phyloP scores from a whole-genome alignment of 169 alveolate genomes.

The Ichthyophthirius multifiliis region DNA sequence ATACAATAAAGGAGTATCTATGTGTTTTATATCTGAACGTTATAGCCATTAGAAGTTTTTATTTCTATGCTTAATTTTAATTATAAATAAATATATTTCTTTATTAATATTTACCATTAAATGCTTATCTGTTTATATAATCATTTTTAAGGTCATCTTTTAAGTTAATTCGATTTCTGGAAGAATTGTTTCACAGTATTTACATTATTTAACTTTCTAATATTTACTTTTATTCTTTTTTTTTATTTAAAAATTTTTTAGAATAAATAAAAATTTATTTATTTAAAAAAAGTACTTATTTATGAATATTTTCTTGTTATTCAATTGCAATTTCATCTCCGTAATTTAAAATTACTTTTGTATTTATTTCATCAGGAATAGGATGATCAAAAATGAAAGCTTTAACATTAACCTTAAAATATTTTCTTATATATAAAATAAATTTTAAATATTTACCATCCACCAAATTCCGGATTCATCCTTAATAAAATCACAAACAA shows the following conservation, averaged over 20 bases:
- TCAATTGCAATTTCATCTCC: slow-evolving; percentile 33
- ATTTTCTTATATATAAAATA: neutral
- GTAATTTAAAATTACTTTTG: slow-evolving; percentile 12
- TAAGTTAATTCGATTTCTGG: slow-evolving; percentile 50
- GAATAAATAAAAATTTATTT: slow-evolving; percentile 16
- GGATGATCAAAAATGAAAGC: slow-evolving; percentile 26
- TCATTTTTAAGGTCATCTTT: slow-evolving; percentile 64
- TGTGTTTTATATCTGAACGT: slow-evolving; percentile 57
- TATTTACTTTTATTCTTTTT: slow-evolving; percentile 43
- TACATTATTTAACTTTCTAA: slow-evolving; percentile 54
- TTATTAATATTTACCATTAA: slow-evolving; percentile 8
- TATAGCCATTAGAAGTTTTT: slow-evolving; percentile 50
- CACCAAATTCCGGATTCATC: slow-evolving; percentile 85
- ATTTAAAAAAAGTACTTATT: too few species aligned
- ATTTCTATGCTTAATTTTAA: slow-evolving; percentile 49
- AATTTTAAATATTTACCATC: neutral
- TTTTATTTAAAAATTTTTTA: slow-evolving; percentile 13
- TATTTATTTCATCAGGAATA: slow-evolving; percentile 4
- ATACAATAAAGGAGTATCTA: slow-evolving; percentile 54
- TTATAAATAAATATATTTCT: neutral
- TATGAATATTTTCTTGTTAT: slow-evolving; percentile 12
- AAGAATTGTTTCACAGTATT: slow-evolving; percentile 56
- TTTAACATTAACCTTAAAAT: neutral
- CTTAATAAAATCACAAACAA: slow-evolving; percentile 77
- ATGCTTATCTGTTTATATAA: slow-evolving; percentile 56